phyloP scores from a whole-genome alignment of 192 early-diverging fungal species.

The Coemansia sp. region DNA sequence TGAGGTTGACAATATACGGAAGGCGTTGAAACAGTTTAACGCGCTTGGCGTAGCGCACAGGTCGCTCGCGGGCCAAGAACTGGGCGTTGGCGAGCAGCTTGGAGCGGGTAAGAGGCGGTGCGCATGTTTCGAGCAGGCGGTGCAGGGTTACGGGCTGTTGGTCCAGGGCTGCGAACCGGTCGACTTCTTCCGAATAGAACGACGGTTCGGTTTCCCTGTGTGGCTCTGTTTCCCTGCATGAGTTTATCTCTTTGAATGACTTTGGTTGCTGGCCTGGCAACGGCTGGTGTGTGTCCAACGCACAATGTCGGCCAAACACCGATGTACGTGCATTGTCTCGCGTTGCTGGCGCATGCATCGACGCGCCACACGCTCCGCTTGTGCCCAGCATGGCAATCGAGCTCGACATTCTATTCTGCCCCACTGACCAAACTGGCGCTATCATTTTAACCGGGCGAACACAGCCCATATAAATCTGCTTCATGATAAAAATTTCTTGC shows the following conservation, averaged over 20 bases:
- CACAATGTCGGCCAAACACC: neutral
- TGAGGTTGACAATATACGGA: constrained; percentile 90
- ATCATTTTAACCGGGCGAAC: no score
- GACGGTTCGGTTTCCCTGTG: constrained; percentile 17
- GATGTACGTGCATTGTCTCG: neutral
- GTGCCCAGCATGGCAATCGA: neutral
- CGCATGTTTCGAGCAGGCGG: constrained; percentile 66
- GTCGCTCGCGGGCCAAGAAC: constrained; percentile 70
- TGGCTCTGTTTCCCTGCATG: no score
- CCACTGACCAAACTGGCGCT: no score
- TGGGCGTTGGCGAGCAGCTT: constrained; percentile 54
- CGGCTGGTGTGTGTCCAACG: neutral
- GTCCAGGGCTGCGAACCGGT: constrained; percentile 57
- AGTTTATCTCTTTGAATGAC: no score
- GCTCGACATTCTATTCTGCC: neutral
- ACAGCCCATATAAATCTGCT: no score
- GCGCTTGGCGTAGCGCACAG: constrained; percentile 78
- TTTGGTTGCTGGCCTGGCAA: neutral
- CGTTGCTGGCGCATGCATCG: neutral
- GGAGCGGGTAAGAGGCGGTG: constrained; percentile 55
- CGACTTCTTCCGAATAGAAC: constrained; percentile 31
- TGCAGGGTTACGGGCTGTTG: constrained; percentile 69
- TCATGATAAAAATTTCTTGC: no score
- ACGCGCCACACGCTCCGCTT: neutral
- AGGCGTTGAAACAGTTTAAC: constrained; percentile 74